These are phyloP conservation scores for Pseudogymnoascus sp. DNA, from an alignment of 2,329 filamentous ascomycete genomes.

Conservation along the genomic window DNA sequence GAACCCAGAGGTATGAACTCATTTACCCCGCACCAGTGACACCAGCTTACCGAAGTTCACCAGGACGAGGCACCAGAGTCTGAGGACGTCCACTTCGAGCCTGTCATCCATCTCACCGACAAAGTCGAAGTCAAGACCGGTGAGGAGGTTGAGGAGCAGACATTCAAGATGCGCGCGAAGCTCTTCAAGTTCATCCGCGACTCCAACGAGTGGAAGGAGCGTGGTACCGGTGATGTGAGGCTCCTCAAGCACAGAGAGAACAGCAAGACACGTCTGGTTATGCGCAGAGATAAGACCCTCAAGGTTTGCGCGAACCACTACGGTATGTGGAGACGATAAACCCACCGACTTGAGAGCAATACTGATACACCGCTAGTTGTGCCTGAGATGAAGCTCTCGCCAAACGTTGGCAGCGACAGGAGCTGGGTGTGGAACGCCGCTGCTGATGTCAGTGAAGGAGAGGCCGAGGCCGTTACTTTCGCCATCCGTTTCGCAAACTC, in stretches of 20 bases:
- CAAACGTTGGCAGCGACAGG: constrained; percentile 95
- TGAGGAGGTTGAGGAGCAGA: constrained; percentile 94
- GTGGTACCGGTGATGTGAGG: constrained; percentile 91
- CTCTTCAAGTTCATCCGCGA: constrained; percentile 97
- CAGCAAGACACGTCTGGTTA: constrained; percentile 92
- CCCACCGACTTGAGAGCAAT: not conserved
- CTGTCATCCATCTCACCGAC: constrained; percentile 91
- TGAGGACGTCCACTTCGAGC: constrained; percentile 93
- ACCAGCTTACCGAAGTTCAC: constrained; percentile 10
- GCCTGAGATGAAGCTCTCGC: constrained; percentile 96
- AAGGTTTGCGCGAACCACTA: constrained; percentile 99
- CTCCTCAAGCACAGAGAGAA: constrained; percentile 99
- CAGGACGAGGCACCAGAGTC: constrained; percentile 74
- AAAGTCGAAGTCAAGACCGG: constrained; percentile 97
- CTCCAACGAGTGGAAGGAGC: constrained; percentile 95
- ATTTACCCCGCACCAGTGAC: constrained; percentile 14
- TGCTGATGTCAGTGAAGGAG: constrained; percentile 95
- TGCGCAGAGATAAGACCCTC: constrained; percentile 98
- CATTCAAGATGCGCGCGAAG: constrained; percentile 99
- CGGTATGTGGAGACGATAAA: constrained; percentile 51
- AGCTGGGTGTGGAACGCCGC: constrained; percentile 99
- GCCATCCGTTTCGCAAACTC: constrained; percentile 97
- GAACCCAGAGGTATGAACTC: constrained; percentile 27
- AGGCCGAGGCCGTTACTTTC: constrained; percentile 90
- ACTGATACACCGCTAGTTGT: constrained; percentile 55